Evolutionary conservation across 306 rosid genomes (phyloP), one percentile per base, ranked within the genome.

Genomic region (Sphenostylis stenocarpa): DNA sequence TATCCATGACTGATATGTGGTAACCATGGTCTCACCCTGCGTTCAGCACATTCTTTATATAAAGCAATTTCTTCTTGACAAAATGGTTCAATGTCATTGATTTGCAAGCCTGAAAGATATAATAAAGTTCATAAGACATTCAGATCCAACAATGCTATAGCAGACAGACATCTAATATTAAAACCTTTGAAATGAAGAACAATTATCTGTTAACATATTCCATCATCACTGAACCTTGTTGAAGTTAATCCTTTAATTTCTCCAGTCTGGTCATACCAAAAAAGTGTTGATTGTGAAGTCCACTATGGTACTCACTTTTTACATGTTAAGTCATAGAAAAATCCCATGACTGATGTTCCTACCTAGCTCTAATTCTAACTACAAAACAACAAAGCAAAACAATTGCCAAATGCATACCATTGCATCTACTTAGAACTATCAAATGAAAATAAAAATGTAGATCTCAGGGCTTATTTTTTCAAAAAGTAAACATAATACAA

Each of bases 31-130:
- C 91, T 89, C 87, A 95, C 97, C 87, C 97, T 90, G 84, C 80
- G 91, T 57, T 89, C 96, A 80, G 96, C 75, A 13, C 99, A 92
- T 71, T 92, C 89, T 67, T 85, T 88, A 82, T 90, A 92, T 48
- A 95, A 38, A 53, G 81, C 96, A 82, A 95, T 85, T 90, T 92
- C 97, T 49, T 92, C 97, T 85, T 95, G 99, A 84, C 99, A 92
- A 80, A 92, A 95, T 31, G 97, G 97, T 85, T 95, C 99, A 16
- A 95, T 89, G 84, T 95, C 94, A 73, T 96, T 92, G 81, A 96
- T 87, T 82, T 96, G 99, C 88, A 92, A 84, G 85, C 99, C 97
- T 95, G 56, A 73, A 84, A 73, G 21, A 77, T 82, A 49, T 39
- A 78, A 79, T 41, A 12, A 75, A 65, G 75, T 67, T 70, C 38